Evolutionary conservation across 192 early-diverging fungal species (phyloP).

Genomic region (Lobulomyces angularis): DNA sequence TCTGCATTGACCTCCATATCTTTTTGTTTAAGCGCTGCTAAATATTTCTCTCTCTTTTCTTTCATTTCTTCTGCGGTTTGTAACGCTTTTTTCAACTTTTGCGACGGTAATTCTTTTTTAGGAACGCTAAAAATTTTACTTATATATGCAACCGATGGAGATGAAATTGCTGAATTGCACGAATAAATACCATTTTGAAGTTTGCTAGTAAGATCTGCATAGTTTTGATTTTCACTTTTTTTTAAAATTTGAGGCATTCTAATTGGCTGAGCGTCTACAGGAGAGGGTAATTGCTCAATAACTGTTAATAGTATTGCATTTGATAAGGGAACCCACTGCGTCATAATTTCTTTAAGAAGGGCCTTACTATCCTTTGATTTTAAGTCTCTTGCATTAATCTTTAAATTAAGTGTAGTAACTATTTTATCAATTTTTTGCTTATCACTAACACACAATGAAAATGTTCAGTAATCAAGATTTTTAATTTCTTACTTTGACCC

Average conservation of each 20-base stretch:
- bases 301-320: conserved; percentile 73
- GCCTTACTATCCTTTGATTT: conserved; percentile 66
- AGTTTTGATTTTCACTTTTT: too few species aligned
- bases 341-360: conserved; percentile 71
- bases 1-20: conserved; percentile 12
- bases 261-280: conserved; percentile 60
- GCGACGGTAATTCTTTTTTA: conserved; percentile 57
- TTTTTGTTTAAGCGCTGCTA: conserved; percentile 9
- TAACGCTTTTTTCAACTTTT: conserved; percentile 38
- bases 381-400: conserved; percentile 82
- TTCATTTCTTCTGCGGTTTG: conserved; percentile 82
- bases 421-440: conserved; percentile 89
- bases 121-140: conserved; percentile 91
- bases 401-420: conserved; percentile 71
- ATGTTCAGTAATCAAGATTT: not conserved
- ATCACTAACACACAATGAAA: conserved; percentile 15
- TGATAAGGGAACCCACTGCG: conserved; percentile 90
- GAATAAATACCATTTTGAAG: conserved; percentile 61
- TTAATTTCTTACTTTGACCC: conserved; percentile 17
- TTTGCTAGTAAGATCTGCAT: conserved; percentile 24
- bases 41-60: conserved; percentile 40
- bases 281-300: conserved; percentile 80
- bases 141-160: conserved; percentile 73
- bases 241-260: conserved; percentile 61
- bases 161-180: conserved; percentile 50